Evolutionary conservation across 768 basidiomycete genomes (phyloP), one percentile per base, ranked within the genome.

Genomic region (Hygrocybe punicea): DNA sequence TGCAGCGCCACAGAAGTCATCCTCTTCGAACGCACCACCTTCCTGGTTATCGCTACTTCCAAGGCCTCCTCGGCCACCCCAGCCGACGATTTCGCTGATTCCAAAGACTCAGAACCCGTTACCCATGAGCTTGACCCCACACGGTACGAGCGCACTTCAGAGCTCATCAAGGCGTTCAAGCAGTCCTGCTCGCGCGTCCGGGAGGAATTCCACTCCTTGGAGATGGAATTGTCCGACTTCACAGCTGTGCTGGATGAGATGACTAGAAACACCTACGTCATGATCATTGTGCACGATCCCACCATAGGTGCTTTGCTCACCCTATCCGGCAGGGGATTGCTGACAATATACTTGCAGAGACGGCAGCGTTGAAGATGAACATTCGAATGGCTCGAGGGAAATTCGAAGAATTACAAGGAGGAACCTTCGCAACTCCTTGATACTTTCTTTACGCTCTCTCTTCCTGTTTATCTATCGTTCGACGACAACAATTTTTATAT

Each of bases 1-100:
- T 94, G 93, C 68, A 87, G 83, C 60, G 94, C 95, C 6, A 90
- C 89, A 0, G 97, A 99, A 71, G 92, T 93, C 56, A 87, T 98
- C 64, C 83, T 98, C 39, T 98, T 99, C 65, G 97, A 99, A 69
- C 88, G 92, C 51, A 95, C 94, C 8, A 98, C 97, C 33, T 98
- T 98, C 76, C 88, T 99, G 53, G 95, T 99, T 63, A 94, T 99
- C 60, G 93, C 96, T 4, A 90, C 90, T 2, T 89, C 89, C 19
- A 81, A 71, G 63, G 77, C 63, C 63, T 80, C 67, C 68, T 78
- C 77, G 19, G 57, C 69, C 21, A 59, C 71, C 36, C 60, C 76
- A 45, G 61, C 68, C 55, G 65, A 66, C 23, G 69, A 74, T 33
- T 8, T 42, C 33, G 7, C 25, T 2, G 23, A 44, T 53, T 17